Base-by-base conservation (phyloP, 2,329 filamentous ascomycete species). In the Curvularia sp. region DNA sequence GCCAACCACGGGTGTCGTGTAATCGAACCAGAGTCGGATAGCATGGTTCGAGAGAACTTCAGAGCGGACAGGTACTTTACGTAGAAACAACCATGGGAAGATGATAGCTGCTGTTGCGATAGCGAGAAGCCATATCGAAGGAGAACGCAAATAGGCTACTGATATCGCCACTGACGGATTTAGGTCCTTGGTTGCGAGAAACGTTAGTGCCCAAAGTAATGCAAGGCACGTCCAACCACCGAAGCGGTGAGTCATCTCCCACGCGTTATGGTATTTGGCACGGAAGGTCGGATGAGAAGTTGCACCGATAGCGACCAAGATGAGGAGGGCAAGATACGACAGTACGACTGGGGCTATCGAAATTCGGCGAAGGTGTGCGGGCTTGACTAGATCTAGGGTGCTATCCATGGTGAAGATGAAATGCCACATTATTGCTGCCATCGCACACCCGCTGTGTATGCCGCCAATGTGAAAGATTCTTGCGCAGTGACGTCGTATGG, bases 41-140 rank as follows among this genome's bases (percentile, higher is more conserved):
- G 91, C 91, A 75, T 93, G 91, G 34, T 82, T 76, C 0, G 91
- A 94, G 13, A 95, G 85, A 5, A 84, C 80, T 72, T 93, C 88
- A 10, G 88, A 82, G 21, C 84, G 79, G 53, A 94, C 88, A 8
- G 81, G 77, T 25, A 92, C 86, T 66, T 86, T 88, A 54, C 89
- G 86, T 19, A 95, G 84, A 61, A 86, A 83, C 1, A 90, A 72
- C 91, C 91, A 96, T 0, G 92, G 90, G 54, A 90, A 87, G 46
- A 89, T 81, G 66, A 94, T 85, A 66, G 88, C 86, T 48, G 83
- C 72, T 1, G 90, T 91, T 48, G 87, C 86, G 38, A 87, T 74
- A 27, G 86, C 70, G 21, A 95, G 80, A 64, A 92, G 84, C 89
- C 90, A 95, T 72, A 94, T 84, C 1, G 65, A 57, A 8, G 71